Conservation (phyloP, 2,329 filamentous ascomycete species). For the Pestalotiopsis sp. region DNA sequence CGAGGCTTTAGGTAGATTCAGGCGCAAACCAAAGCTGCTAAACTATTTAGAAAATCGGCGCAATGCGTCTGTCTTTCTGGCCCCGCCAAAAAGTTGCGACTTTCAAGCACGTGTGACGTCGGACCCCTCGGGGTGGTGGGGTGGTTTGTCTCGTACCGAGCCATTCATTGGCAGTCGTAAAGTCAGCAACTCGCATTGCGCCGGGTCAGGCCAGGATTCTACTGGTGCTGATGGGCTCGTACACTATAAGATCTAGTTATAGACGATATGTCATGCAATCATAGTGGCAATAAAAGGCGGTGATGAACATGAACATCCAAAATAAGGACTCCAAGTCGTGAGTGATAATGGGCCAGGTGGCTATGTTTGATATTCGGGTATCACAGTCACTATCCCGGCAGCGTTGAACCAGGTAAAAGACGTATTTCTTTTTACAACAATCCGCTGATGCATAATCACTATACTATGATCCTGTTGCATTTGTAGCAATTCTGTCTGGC, state of each 20-base stretch:
- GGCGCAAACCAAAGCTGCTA: conserved; percentile 3
- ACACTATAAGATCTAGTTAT: too few species aligned
- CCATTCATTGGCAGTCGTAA: conserved; percentile 6
- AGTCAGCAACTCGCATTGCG: conserved; percentile 4
- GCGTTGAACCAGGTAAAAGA: neutral
- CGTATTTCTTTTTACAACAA: neutral
- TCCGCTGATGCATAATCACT: neutral
- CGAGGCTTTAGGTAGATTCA: neutral
- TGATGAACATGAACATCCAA: too few species aligned
- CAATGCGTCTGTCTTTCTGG: neutral
- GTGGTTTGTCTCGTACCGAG: neutral
- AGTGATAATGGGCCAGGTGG: too few species aligned
- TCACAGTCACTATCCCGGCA: too few species aligned
- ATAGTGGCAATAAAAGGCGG: too few species aligned
- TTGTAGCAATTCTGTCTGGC: neutral
- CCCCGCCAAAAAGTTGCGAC: conserved; percentile 12
- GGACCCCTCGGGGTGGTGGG: neutral
- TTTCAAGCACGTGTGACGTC: conserved; percentile 8
- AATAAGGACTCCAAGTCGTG: too few species aligned
- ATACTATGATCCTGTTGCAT: neutral
- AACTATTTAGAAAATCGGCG: neutral
- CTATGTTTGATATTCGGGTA: too few species aligned
- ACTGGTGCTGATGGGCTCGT: neutral
- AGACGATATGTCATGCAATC: too few species aligned
- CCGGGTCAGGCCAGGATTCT: neutral